Evolutionary conservation across 1,284 basidiomycete species (phyloP).

Genomic region (Leccinum fuscescens): DNA sequence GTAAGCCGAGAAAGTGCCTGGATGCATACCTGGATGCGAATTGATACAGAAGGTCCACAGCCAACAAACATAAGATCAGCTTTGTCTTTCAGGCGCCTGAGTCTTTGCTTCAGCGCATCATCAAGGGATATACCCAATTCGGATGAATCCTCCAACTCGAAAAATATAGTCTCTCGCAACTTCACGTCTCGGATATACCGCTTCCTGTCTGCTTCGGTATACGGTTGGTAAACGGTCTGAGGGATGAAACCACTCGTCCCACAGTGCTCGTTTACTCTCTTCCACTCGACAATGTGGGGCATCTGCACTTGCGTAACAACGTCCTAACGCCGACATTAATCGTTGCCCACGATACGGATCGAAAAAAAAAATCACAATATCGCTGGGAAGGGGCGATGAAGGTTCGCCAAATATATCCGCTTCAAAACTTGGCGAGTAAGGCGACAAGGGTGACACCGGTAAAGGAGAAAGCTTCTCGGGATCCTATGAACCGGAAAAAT

Average conservation of each 20-base stretch:
- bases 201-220: constrained; percentile 68
- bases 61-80: constrained; percentile 65
- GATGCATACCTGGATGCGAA: constrained; percentile 60
- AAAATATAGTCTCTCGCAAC: constrained; percentile 62
- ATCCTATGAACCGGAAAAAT: constrained; percentile 11
- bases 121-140: constrained; percentile 58
- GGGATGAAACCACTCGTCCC: constrained; percentile 51
- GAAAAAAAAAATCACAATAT: constrained; percentile 15
- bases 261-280: constrained; percentile 22
- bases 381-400: not conserved
- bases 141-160: constrained; percentile 47
- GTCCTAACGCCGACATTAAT: constrained; percentile 24
- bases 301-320: constrained; percentile 20
- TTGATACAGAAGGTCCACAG: constrained; percentile 73
- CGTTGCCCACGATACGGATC: not conserved
- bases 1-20: not conserved
- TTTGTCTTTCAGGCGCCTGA: constrained; percentile 44
- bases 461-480: constrained; percentile 6
- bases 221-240: constrained; percentile 67
- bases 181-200: constrained; percentile 69
- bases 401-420: not conserved
- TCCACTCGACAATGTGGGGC: constrained; percentile 31
- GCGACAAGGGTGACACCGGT: constrained; percentile 14
- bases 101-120: constrained; percentile 47
- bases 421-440: constrained; percentile 6